Evolutionary conservation across 2,329 filamentous ascomycete genomes (phyloP), one percentile per base, ranked within the genome.

Genomic region (Aspergillus ustus): DNA sequence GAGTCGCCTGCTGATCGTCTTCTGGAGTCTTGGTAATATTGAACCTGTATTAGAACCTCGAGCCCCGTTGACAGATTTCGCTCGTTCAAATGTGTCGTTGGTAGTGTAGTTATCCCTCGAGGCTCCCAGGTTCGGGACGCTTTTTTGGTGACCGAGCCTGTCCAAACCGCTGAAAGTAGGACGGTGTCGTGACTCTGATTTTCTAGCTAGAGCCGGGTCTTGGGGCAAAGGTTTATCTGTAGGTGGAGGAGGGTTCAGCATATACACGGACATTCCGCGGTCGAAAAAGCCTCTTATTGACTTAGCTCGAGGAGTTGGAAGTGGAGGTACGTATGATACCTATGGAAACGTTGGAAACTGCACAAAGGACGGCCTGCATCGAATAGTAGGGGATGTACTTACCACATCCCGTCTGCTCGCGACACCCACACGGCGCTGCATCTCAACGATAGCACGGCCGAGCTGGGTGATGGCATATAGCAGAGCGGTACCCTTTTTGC

Each of bases 341-440:
- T 73, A 31, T 56, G 34, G 67, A 19, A 48, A 34, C 13, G 15
- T 40, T 45, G 37, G 11, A 43, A 54, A 15, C 11, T 11, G 15
- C 31, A 8, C n/a, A 15, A 20, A 68, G 59, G 25, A 25, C 6
- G 25, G 25, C 25, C 25, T 25, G 25, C 6, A 25, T 25, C 25
- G 25, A 5, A 25, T 25, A 25, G 29, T 34, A 9, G 20, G 56
- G 45, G 46, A 43, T 59, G 22, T 84, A 91, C 90, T 82, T 87
- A 87, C 73, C 87, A 72, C 66, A 44, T 72, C 91, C 72, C 88
- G 88, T 57, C 92, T 87, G 79, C 91, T 96, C 46, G 94, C 90
- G 72, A 92, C 87, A 19, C 91, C 92, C 49, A 93, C 93, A 71
- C 91, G 89, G 73, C 88, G 89, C 73, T 96, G 89, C 84, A 97